phyloP scores from a whole-genome alignment of 305 asterid genomes.

The Fraxinus baroniana region DNA sequence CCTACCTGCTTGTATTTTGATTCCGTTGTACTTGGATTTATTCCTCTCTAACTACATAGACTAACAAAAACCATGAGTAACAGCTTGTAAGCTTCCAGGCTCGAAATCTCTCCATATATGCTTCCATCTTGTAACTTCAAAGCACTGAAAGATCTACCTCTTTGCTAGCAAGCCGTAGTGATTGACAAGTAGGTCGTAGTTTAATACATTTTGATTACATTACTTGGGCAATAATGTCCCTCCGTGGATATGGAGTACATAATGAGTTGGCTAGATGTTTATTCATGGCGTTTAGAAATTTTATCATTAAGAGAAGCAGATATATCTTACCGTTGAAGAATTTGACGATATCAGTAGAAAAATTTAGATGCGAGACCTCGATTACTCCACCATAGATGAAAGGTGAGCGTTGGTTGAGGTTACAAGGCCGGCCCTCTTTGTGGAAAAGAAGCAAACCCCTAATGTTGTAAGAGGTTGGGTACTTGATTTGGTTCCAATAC shows the following conservation, averaged over 20 bases:
- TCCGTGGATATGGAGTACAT: neutral
- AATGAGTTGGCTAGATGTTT: neutral
- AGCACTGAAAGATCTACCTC: neutral
- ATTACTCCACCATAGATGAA: neutral
- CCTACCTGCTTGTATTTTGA: neutral
- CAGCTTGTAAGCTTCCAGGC: neutral
- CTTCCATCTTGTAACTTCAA: neutral
- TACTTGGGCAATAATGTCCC: neutral
- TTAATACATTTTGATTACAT: neutral
- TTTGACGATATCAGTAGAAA: too few relatives aligned
- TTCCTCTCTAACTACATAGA: neutral
- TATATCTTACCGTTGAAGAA: neutral
- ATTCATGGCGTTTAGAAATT: neutral
- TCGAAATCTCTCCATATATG: neutral
- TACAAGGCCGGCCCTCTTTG: neutral
- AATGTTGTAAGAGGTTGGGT: neutral
- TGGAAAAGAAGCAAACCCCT: neutral
- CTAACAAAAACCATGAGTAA: neutral
- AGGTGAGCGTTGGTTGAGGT: neutral
- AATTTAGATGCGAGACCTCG: neutral
- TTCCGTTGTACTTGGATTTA: neutral
- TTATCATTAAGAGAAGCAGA: too few relatives aligned
- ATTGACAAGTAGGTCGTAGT: neutral
- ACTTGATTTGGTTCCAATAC: neutral
- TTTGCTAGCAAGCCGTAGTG: neutral